Evolutionary conservation across 495 filamentous ascomycete species (phyloP).

Genomic region (Pyrenula aspistea): DNA sequence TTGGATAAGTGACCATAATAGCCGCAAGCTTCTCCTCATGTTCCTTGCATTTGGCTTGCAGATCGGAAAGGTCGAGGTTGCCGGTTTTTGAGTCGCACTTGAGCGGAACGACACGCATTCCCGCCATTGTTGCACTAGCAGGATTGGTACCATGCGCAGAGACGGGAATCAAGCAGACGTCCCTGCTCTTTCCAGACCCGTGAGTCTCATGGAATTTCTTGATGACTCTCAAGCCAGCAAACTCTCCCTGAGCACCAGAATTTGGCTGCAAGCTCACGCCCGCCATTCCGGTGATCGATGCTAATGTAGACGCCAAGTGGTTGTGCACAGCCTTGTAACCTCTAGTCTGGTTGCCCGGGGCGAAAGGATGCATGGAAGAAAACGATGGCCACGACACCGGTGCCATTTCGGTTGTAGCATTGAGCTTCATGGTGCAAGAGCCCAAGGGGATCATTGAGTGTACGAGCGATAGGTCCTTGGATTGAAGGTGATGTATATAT

Average conservation of each 20-base stretch:
- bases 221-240: constrained; percentile 86
- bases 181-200: constrained; percentile 51
- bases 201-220: constrained; percentile 70
- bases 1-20: constrained; percentile 98
- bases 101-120: constrained; percentile 90
- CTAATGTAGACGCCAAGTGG: constrained; percentile 65
- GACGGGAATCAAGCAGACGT: constrained; percentile 92
- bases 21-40: constrained; percentile 78
- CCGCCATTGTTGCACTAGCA: constrained; percentile 92
- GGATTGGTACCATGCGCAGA: constrained; percentile 98
- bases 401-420: constrained; percentile 89
- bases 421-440: constrained; percentile 99
- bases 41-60: constrained; percentile 79
- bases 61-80: constrained; percentile 79
- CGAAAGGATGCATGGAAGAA: constrained; percentile 77
- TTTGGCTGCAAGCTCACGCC: constrained; percentile 89
- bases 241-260: constrained; percentile 94
- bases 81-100: constrained; percentile 84
- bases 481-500: constrained; percentile 90
- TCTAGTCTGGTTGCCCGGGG: constrained; percentile 44
- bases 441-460: constrained; percentile 99
- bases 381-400: constrained; percentile 80
- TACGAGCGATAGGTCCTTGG: constrained; percentile 86
- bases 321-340: constrained; percentile 62
- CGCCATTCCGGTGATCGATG: constrained; percentile 82